Evolutionary conservation across 129 eudicot species (phyloP), one percentile per base, ranked within the genome.

Genomic region (Escallonia rubra): DNA sequence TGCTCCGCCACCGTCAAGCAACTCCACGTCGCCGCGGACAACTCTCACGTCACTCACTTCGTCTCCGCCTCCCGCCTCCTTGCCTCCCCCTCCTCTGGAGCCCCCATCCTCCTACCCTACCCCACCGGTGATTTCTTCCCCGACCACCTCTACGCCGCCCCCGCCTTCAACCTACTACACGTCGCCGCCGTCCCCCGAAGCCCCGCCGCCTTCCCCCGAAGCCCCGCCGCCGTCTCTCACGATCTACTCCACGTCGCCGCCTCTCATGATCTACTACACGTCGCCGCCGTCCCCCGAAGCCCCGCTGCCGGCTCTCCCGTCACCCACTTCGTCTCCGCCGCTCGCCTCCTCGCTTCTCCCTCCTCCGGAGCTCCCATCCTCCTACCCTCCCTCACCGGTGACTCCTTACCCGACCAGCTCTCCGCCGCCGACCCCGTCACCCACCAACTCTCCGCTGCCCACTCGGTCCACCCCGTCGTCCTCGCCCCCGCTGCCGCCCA

Each of bases 401-500:
- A 11, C 82, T 13, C 64, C 88, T 11, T 64, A 87, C 4, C 72
- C 90, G 0, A 57, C 92, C 4, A 65, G 85, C 6, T 46, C 88
- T 34, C 10, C 85, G 2, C 45, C 87, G 6, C 61, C 88, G 9
- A 69, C 91, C 4, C 74, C 88, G 0, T 53, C 90, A 3, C 47
- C 83, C 5, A 57, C 80, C n/a, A 34, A 81, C 1, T 44, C 83
- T 48, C 67, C 82, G 2, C 67, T 76, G 0, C 51, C 85, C 41
- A 16, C 88, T 9, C 61, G 89, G 15, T 41, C 90, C 12, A 74
- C 87, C 0, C 44, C 95, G 14, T 79, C 89, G 4, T 76, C 84
- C 34, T 23, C 34, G 34, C 1, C 34, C 0, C 70, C 74, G 5
- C 58, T 71, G 0, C 49, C 67, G 0, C 14, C 76, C 5, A 4